Evolutionary conservation across 768 basidiomycete genomes (phyloP).

Genomic region (Crepidotus variabilis): DNA sequence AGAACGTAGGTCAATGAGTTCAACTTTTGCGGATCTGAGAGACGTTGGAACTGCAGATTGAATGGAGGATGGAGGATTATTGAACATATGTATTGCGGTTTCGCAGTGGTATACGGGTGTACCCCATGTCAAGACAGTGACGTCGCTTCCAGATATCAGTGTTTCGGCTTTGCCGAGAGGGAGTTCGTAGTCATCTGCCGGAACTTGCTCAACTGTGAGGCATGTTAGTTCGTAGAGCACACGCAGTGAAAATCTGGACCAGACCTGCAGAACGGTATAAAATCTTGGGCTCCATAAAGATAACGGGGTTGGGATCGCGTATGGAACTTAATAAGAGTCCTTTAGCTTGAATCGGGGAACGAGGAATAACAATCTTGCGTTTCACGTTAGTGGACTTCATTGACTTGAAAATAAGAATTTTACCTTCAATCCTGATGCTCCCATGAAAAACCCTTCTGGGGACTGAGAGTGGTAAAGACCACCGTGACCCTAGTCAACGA

Average conservation of each 20-base stretch:
- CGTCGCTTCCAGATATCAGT: conserved; percentile 68
- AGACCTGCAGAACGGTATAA: conserved; percentile 85
- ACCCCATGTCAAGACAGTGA: conserved; percentile 93
- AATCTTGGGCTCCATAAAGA: conserved; percentile 95
- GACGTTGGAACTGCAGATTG: conserved; percentile 61
- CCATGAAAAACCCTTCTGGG: conserved; percentile 93
- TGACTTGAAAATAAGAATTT: neutral
- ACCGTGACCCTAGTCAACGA: conserved; percentile 58
- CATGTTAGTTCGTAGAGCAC: conserved; percentile 1
- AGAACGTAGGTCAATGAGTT: conserved; percentile 88
- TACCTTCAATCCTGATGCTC: conserved; percentile 86
- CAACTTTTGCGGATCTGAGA: conserved; percentile 67
- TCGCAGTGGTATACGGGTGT: conserved; percentile 91
- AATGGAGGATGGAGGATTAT: conserved; percentile 60
- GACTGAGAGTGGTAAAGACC: conserved; percentile 94
- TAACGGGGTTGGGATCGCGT: conserved; percentile 88
- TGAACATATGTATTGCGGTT: conserved; percentile 72
- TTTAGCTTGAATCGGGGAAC: conserved; percentile 95
- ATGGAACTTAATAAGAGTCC: conserved; percentile 84
- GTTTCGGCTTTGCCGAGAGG: conserved; percentile 81
- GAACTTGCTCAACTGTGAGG: conserved; percentile 81
- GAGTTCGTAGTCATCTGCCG: conserved; percentile 81
- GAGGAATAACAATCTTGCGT: conserved; percentile 79
- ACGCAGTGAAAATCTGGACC: neutral
- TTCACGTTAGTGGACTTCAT: neutral